Percentiles rank a stretch among this genome's conserved stretches.
These are phyloP conservation scores for Leptographium galeiforme DNA, from an alignment of 2,329 filamentous ascomycete genomes.

Conservation along the genomic window DNA sequence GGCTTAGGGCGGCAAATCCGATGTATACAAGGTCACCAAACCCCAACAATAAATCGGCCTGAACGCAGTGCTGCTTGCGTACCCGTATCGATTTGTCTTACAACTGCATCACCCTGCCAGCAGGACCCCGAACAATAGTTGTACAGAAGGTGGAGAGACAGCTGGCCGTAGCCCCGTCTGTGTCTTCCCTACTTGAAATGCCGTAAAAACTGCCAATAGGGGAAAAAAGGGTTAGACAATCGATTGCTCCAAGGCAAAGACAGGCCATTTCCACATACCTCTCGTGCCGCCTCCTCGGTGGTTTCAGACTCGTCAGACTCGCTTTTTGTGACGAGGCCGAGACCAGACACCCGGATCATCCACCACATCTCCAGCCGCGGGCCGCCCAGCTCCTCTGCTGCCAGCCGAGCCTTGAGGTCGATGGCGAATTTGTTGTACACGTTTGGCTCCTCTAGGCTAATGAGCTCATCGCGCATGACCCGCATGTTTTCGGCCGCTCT, in stretches of 20 bases:
- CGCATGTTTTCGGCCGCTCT: constrained; percentile 63
- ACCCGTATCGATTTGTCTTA: too few species aligned
- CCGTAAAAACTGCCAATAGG: not conserved
- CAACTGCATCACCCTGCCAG: too few species aligned
- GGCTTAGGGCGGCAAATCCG: too few species aligned
- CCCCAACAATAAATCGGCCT: too few species aligned
- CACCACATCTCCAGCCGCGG: constrained; percentile 77
- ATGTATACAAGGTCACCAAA: too few species aligned
- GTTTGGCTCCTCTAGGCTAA: constrained; percentile 59
- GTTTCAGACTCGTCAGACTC: constrained; percentile 52
- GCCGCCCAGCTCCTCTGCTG: constrained; percentile 58
- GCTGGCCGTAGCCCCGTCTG: too few species aligned
- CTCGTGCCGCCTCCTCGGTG: constrained; percentile 55
- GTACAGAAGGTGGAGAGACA: too few species aligned
- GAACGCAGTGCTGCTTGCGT: too few species aligned
- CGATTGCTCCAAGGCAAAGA: not conserved
- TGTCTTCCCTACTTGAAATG: not conserved
- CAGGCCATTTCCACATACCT: constrained; percentile 23
- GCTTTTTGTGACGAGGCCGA: constrained; percentile 60
- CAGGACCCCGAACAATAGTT: too few species aligned
- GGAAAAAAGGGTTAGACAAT: not conserved
- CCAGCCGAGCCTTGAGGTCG: constrained; percentile 57
- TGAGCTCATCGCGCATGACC: constrained; percentile 65
- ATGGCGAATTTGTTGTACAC: constrained; percentile 64
- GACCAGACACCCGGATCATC: constrained; percentile 47